A percentile compares a stretch with the other conserved stretches of the same genome.
These are phyloP conservation scores for Colletotrichum filicis DNA, from an alignment of 2,329 filamentous ascomycete genomes.

Conservation along the genomic window DNA sequence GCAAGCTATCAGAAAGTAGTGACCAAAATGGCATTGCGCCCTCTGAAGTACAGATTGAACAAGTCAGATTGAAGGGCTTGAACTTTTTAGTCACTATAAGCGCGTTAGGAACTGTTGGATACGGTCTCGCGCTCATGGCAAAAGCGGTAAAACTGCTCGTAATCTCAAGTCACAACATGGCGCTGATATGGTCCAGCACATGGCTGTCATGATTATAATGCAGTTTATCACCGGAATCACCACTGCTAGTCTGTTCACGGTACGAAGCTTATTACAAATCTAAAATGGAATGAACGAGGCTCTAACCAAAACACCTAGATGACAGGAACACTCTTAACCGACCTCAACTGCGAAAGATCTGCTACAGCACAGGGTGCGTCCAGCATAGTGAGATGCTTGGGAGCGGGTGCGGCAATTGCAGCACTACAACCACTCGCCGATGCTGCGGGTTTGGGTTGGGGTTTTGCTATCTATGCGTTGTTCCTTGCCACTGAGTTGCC, in stretches of 20 bases:
- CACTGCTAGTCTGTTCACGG: slow-evolving; percentile 28
- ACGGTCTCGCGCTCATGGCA: slow-evolving; percentile 8
- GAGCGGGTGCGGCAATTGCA: slow-evolving; percentile 39
- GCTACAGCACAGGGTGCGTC: slow-evolving; percentile 42
- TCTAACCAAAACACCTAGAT: slow-evolving; percentile 3
- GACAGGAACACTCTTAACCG: slow-evolving; percentile 40
- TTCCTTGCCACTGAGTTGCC: slow-evolving; percentile 9
- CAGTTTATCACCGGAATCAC: slow-evolving; percentile 34
- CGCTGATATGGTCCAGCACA: slow-evolving; percentile 4
- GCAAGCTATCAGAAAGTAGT: background rate
- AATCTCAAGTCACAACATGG: background rate
- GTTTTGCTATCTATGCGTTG: slow-evolving; percentile 38
- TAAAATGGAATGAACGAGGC: background rate
- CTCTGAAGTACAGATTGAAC: slow-evolving; percentile 56
- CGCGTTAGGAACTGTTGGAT: slow-evolving; percentile 9
- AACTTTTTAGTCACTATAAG: slow-evolving; percentile 18
- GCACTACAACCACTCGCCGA: slow-evolving; percentile 39
- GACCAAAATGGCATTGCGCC: background rate
- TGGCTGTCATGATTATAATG: slow-evolving; percentile 30
- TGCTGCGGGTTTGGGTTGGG: slow-evolving; percentile 32
- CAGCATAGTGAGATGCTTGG: slow-evolving; percentile 40
- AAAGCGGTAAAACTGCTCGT: background rate
- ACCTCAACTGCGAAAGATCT: slow-evolving; percentile 39
- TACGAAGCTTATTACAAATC: background rate
- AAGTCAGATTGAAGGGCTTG: slow-evolving; percentile 54